Evolutionary conservation across 176 grass and related monocot genomes (phyloP).

Genomic region (Oryza rufipogon): DNA sequence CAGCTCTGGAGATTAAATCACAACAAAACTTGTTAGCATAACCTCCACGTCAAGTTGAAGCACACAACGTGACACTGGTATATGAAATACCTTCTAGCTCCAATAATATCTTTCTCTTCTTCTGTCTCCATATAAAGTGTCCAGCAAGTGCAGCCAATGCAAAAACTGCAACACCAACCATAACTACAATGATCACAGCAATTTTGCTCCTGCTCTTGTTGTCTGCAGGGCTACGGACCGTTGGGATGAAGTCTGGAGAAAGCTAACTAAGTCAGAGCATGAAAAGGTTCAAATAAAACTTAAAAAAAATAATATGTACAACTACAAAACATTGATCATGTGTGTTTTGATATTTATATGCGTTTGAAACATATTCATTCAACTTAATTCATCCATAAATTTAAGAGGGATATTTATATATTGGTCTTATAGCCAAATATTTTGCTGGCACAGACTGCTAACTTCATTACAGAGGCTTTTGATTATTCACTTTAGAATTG

Average conservation of each 20-base stretch:
- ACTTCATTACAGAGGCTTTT: not conserved
- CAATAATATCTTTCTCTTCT: slow-evolving; percentile 53
- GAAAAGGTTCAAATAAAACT: slow-evolving; percentile 14
- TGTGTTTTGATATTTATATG: slow-evolving; percentile 11
- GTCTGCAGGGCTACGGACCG: slow-evolving; percentile 44
- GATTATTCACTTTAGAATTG: not conserved
- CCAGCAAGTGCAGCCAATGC: slow-evolving; percentile 44
- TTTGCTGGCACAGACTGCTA: not conserved
- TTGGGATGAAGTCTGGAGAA: slow-evolving; percentile 71
- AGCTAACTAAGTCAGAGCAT: slow-evolving; percentile 31
- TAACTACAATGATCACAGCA: slow-evolving; percentile 54
- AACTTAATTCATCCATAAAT: not conserved
- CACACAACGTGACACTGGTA: not conserved
- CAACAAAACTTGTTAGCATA: slow-evolving; percentile 17
- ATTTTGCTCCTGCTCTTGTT: slow-evolving; percentile 44
- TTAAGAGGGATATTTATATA: slow-evolving; percentile 1
- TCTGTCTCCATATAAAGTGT: slow-evolving; percentile 59
- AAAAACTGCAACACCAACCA: slow-evolving; percentile 53
- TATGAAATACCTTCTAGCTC: slow-evolving; percentile 53
- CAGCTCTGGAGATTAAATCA: slow-evolving; percentile 52
- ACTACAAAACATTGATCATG: not conserved
- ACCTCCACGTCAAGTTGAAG: not conserved
- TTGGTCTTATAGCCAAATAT: too few species aligned
- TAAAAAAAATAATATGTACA: not conserved
- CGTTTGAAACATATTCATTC: not conserved